phyloP scores from a whole-genome alignment of 345 rosid genomes.

The Lepidium africanum region DNA sequence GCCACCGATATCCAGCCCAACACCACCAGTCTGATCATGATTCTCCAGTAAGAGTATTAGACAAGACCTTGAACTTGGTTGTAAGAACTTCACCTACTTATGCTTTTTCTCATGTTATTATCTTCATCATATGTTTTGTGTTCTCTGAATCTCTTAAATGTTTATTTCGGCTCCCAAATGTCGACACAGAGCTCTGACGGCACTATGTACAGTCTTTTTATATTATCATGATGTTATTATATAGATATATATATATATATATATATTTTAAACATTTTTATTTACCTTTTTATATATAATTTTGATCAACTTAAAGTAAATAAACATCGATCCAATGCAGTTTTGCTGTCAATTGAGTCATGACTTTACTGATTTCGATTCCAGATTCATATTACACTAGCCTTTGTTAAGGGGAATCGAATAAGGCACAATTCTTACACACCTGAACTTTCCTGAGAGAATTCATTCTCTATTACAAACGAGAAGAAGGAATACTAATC shows the following conservation, averaged over 20 bases:
- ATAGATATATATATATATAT: too few relatives aligned
- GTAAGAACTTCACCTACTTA: constrained; percentile 18
- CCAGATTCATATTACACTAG: too few relatives aligned
- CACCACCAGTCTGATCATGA: constrained; percentile 14
- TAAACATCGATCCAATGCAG: constrained; percentile 28
- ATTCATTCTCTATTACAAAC: too few relatives aligned
- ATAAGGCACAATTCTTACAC: too few relatives aligned
- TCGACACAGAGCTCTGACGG: neutral
- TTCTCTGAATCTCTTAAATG: constrained; percentile 2
- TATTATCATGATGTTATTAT: neutral
- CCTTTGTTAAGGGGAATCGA: too few relatives aligned
- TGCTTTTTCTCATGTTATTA: constrained; percentile 7
- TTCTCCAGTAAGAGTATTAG: neutral
- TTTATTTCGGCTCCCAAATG: constrained; percentile 1
- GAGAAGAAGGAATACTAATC: too few relatives aligned
- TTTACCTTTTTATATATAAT: neutral
- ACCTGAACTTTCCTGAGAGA: too few relatives aligned
- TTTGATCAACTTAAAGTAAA: neutral
- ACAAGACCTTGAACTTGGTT: constrained; percentile 7
- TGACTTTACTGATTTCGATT: too few relatives aligned
- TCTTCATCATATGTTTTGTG: constrained; percentile 5
- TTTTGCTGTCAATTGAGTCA: too few relatives aligned
- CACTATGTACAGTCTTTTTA: constrained; percentile 15
- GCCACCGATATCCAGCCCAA: constrained; percentile 28
- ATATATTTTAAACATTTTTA: neutral